Base-by-base conservation (phyloP, 176 grass and related monocot genomes). In the Ananas comosus region DNA sequence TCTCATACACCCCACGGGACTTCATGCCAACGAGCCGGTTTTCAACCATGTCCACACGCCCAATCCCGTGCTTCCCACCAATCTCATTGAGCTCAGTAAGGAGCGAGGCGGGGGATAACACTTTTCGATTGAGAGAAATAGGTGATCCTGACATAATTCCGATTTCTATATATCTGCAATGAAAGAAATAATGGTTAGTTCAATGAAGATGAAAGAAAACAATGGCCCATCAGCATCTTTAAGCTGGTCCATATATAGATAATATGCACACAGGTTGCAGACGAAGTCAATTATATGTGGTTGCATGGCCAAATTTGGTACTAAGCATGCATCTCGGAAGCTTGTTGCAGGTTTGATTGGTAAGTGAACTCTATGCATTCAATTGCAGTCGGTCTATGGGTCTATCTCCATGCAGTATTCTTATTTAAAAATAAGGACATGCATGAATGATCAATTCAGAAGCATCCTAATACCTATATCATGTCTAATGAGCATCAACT, bases 21-120 rank as follows among this genome's bases (percentile, higher is more conserved):
- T 92, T 97, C 94, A 97, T 97, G 27, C 94, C 94, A 2, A 97
- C 94, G 0, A 97, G 79, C 13, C 94, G 86, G 53, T 97, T 97
- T 48, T 97, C 94, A 16, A 97, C 89, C 86, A 92, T 97, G 29
- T 97, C 94, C 0, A 85, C 81, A 2, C 89, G 94, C 17, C 94
- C 94, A 12, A 97, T 76, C 1, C 89, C 89, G 11, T 97, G 86
- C 52, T 83, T 97, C 18, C 94, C 94, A 53, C 94, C 94, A 1
- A 88, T 80, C 69, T 82, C 70, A 24, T 97, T 97, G 52, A 99
- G 89, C 81, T 99, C 70, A 0, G 78, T 48, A 51, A 99, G 89
- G 51, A 93, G 86, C 42, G 81, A 79, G 14, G 89, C 94, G 22
- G 94, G 89, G 1, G 94, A 90, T 52, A 93, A 69, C 23, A 78